Evolutionary conservation across 495 filamentous ascomycete species (phyloP).

Genomic region (Chaetomium cochliodes): DNA sequence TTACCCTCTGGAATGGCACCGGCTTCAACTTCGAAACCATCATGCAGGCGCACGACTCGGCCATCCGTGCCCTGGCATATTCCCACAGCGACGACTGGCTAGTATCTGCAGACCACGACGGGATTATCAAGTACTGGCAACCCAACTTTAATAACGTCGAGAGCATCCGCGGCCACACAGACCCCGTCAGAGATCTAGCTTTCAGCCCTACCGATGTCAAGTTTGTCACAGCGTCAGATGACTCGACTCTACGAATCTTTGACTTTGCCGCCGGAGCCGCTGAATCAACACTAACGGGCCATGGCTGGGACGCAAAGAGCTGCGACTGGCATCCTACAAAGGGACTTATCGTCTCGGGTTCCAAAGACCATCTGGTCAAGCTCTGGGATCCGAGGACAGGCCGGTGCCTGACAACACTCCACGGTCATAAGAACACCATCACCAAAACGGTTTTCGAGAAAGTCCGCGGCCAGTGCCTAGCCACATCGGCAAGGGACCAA

Average conservation of each 20-base stretch:
- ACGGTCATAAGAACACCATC: conserved; percentile 97
- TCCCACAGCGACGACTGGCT: conserved; percentile 97
- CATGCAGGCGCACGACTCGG: conserved; percentile 94
- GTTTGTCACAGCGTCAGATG: conserved; percentile 94
- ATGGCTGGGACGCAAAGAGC: conserved; percentile 93
- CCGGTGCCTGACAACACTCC: conserved; percentile 85
- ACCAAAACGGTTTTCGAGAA: conserved; percentile 85
- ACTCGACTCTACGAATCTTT: conserved; percentile 89
- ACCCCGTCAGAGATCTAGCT: conserved; percentile 86
- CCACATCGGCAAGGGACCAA: conserved; percentile 88
- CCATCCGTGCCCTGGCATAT: conserved; percentile 83
- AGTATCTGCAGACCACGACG: conserved; percentile 91
- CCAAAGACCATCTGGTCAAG: conserved; percentile 95
- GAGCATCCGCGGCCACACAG: conserved; percentile 83
- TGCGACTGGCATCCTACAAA: conserved; percentile 98
- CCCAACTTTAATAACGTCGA: conserved; percentile 99
- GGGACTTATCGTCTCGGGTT: conserved; percentile 90
- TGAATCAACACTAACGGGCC: conserved; percentile 78
- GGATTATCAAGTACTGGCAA: conserved; percentile 97
- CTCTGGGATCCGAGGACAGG: conserved; percentile 94
- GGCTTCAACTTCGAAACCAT: conserved; percentile 99
- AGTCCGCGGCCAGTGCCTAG: conserved; percentile 75
- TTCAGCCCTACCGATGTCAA: conserved; percentile 92
- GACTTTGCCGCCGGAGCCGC: conserved; percentile 86
- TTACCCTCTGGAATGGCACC: conserved; percentile 97